Base-by-base conservation (phyloP, 164 flowering plant species). In the Cinnamomum micranthum region DNA sequence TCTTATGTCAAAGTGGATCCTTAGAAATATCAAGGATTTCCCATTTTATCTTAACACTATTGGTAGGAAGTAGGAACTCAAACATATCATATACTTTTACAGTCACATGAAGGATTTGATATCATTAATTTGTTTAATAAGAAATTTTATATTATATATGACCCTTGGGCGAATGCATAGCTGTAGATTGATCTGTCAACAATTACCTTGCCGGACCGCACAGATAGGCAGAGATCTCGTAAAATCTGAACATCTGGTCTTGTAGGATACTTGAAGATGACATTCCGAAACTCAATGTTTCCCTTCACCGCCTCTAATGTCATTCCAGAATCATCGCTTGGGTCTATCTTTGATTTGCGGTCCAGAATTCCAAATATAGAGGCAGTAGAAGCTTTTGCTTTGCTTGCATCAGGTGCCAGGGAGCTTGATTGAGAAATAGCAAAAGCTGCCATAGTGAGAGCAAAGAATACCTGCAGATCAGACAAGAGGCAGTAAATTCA, bases 311-410 rank as follows among this genome's bases (percentile, higher is more conserved):
- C 72, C 64, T 84, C 82, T 65, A 87, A 22, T 65, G 72, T 83
- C 14, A 50, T 75, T 20, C 90, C 90, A 5, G 88, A 79, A 3
- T 83, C 79, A 64, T 83, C 82, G 67, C 77, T 79, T 3, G 90
- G 64, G 74, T 88, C 90, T 72, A 87, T 84, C 71, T 82, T 71
- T 1, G 88, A 84, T 50, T 80, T 80, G 55, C 78, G 63, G 65
- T 88, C 91, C 50, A 88, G 82, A 72, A 88, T 81, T 10, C 77
- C 79, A 72, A 87, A 85, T 68, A 87, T 68, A 0, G 88, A 87
- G 60, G 86, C 86, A 51, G 80, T 73, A 22, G 90, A 78, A 64
- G 33, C 75, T 73, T 82, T 83, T 15, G 85, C 87, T 71, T 84
- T 88, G 10, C 68, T 71, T 10, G 79, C 60, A 71, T 84, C 90